phyloP scores from a whole-genome alignment of 306 rosid species.

The Acacia confusa region DNA sequence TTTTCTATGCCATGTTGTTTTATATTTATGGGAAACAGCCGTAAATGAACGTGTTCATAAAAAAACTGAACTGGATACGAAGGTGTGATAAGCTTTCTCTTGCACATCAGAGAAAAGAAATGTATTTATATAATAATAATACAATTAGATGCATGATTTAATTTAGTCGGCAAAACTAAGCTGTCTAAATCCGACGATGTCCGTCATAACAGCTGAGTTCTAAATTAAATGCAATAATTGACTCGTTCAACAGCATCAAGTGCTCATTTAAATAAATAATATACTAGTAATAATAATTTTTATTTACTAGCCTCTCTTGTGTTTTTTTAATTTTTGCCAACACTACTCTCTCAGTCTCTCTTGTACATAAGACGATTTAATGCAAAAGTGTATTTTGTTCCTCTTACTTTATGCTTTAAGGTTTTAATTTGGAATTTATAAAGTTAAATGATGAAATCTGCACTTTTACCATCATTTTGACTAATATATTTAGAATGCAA shows the following conservation, averaged over 20 bases:
- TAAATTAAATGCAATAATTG: conserved; percentile 41
- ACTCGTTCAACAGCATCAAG: conserved; percentile 25
- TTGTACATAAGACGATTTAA: too few relatives aligned
- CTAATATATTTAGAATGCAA: too few relatives aligned
- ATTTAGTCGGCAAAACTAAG: background rate
- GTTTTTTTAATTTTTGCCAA: too few relatives aligned
- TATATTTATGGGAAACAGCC: too few relatives aligned
- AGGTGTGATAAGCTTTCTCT: conserved; percentile 25
- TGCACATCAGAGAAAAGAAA: conserved; percentile 25
- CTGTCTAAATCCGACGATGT: conserved; percentile 44
- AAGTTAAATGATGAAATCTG: too few relatives aligned
- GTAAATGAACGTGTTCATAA: background rate
- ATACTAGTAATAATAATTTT: background rate
- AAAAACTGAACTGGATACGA: background rate
- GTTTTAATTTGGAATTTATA: too few relatives aligned
- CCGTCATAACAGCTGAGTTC: conserved; percentile 35
- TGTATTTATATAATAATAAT: too few relatives aligned
- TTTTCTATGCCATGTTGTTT: background rate
- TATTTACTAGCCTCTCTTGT: too few relatives aligned
- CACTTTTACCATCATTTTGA: too few relatives aligned
- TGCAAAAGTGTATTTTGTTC: too few relatives aligned
- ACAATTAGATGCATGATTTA: background rate
- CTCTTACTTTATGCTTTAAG: too few relatives aligned
- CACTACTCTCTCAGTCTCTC: too few relatives aligned
- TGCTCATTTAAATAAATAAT: background rate